Evolutionary conservation across 1,284 basidiomycete species (phyloP).

Genomic region (Tylopilus orsonianus): DNA sequence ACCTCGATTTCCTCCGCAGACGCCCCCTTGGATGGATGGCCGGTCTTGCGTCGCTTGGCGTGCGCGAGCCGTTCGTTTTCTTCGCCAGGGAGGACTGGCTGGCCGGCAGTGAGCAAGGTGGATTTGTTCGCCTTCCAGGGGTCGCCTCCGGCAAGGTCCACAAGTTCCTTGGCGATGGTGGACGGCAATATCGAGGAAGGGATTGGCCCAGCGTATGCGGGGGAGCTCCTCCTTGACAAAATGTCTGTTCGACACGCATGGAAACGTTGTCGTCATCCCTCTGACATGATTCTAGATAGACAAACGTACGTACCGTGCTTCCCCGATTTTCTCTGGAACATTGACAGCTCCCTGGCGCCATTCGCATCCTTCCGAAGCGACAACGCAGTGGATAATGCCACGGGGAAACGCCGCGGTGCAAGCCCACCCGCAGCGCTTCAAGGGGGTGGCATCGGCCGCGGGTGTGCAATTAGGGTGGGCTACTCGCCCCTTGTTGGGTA

Average conservation of each 20-base stretch:
- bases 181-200: conserved; percentile 55
- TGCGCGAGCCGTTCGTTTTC: conserved; percentile 29
- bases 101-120: conserved; percentile 44
- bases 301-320: no score
- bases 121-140: conserved; percentile 60
- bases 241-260: conserved; percentile 44
- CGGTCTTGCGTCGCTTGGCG: conserved; percentile 7
- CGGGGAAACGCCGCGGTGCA: no score
- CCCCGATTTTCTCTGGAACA: no score
- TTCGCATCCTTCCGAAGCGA: no score
- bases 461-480: no score
- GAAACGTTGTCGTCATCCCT: no score
- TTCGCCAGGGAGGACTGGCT: conserved; percentile 46
- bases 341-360: no score
- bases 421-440: no score
- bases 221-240: conserved; percentile 75
- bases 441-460: no score
- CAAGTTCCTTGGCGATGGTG: conserved; percentile 63
- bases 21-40: neutral
- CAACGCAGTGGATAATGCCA: no score
- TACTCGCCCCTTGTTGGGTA: no score
- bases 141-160: conserved; percentile 61
- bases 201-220: conserved; percentile 72
- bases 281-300: no score
- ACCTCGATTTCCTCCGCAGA: conserved; percentile 22